Conservation (phyloP, 208 protist genomes). For the Leishmania aethiopica region DNA sequence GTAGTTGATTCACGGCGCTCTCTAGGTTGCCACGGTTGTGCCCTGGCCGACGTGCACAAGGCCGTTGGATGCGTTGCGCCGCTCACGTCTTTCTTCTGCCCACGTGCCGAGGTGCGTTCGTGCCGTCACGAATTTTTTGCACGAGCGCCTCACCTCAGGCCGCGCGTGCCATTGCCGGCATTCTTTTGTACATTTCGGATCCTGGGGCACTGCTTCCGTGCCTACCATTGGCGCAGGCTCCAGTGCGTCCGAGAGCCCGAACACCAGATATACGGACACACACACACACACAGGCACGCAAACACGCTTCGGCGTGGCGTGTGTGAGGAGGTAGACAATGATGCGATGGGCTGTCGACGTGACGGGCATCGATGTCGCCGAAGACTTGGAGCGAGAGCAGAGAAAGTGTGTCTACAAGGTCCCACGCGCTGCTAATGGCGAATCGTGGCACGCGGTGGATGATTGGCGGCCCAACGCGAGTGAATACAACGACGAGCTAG, state of each 20-base stretch:
- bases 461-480: conserved; percentile 17
- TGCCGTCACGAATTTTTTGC: background rate
- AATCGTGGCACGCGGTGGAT: conserved; percentile 19
- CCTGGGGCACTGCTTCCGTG: background rate
- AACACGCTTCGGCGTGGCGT: background rate
- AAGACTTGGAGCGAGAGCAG: conserved; percentile 67
- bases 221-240: background rate
- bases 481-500: conserved; percentile 35
- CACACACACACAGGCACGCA: background rate
- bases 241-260: background rate
- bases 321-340: conserved; percentile 36
- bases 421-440: conserved; percentile 15
- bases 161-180: background rate
- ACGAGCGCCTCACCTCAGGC: background rate
- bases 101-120: background rate
- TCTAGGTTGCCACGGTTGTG: background rate
- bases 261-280: background rate
- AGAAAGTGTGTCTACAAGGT: conserved; percentile 38
- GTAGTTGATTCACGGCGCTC: background rate
- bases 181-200: background rate
- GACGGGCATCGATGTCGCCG: conserved; percentile 75
- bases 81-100: background rate
- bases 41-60: background rate
- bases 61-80: background rate
- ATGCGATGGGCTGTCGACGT: conserved; percentile 85